Base-by-base conservation (phyloP, 2,329 filamentous ascomycete species). In the Simplicillium sp. region DNA sequence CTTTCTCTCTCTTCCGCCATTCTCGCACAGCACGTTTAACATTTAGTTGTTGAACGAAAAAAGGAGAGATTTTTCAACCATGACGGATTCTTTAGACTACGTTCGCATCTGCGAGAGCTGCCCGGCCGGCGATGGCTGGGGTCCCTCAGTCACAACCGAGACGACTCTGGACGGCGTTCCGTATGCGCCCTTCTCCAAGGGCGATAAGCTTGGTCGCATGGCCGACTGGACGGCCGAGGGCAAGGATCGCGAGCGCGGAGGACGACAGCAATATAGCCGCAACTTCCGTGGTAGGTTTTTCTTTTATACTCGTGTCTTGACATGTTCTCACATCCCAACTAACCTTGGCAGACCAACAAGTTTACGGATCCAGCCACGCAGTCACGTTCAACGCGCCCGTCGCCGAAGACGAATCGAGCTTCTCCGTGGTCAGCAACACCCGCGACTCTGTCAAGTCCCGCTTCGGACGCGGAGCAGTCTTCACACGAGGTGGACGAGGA, bases 161-260 rank as follows among this genome's bases (percentile, higher is more conserved):
- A 94, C 87, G 49, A 95, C 86, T 47, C 77, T 97, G 56, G 82
- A 94, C 61, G 92, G 92, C 60, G 87, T 97, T 38, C 92, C 92
- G 32, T 98, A 96, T 65, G 92, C 92, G 54, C 92, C 92, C 46
- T 98, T 92, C 73, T 96, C 89, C 52, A 98, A 98, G 69, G 88
- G 87, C 61, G 92, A 98, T 73, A 97, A 96, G 76, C 75, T 98
- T 45, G 92, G 92, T 58, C 89, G 92, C 63, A 97, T 98, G 89
- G 92, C 92, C 46, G 92, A 98, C 73, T 98, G 92, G 92, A 94
- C 89, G 14, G 60, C 80, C 37, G 92, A 96, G 60, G 81, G 85
- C 62, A 96, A 96, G 68, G 87, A 92, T 46, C 73, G 88, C 56
- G 77, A 82, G 53, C 73, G 80, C 46, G 84, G 84, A 51, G 86